A percentile compares a stretch with the other conserved stretches of the same genome.
These are phyloP conservation scores for Helicocarpus griseus DNA, from an alignment of 2,329 filamentous ascomycete genomes.

Conservation along the genomic window DNA sequence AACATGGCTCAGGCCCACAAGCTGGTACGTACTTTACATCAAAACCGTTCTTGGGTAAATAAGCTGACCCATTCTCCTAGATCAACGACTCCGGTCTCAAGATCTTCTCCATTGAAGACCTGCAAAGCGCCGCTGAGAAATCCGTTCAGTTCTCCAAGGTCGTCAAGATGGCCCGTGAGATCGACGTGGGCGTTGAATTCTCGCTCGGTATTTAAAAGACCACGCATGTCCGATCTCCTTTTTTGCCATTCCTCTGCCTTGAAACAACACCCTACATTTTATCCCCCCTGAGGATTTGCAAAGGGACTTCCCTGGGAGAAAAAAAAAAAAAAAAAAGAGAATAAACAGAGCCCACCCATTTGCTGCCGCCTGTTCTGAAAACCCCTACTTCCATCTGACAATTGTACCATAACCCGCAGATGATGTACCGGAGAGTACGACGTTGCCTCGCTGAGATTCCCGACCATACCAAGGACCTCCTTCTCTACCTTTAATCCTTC, in stretches of 20 bases:
- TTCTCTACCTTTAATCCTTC: no score
- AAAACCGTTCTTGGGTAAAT: background rate
- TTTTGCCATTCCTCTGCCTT: background rate
- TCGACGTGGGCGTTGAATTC: constrained; percentile 95
- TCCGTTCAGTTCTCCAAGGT: constrained; percentile 98
- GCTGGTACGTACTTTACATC: constrained; percentile 40
- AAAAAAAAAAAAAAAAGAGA: no score
- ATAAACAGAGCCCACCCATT: background rate
- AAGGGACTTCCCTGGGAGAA: no score
- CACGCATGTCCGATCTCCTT: constrained; percentile 1
- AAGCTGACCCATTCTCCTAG: constrained; percentile 22
- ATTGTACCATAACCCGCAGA: background rate
- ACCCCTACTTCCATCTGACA: background rate
- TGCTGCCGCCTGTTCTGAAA: background rate
- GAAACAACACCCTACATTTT: background rate
- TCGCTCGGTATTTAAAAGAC: constrained; percentile 72
- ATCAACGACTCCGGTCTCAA: constrained; percentile 97
- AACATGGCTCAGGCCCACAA: constrained; percentile 94
- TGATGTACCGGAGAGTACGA: background rate
- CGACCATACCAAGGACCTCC: no score
- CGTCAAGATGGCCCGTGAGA: constrained; percentile 96
- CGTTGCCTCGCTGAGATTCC: background rate
- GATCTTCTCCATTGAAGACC: constrained; percentile 98
- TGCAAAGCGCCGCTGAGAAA: constrained; percentile 95
- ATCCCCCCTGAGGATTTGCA: background rate